Base-by-base conservation (phyloP, 768 basidiomycete species). In the Russula brevipes region DNA sequence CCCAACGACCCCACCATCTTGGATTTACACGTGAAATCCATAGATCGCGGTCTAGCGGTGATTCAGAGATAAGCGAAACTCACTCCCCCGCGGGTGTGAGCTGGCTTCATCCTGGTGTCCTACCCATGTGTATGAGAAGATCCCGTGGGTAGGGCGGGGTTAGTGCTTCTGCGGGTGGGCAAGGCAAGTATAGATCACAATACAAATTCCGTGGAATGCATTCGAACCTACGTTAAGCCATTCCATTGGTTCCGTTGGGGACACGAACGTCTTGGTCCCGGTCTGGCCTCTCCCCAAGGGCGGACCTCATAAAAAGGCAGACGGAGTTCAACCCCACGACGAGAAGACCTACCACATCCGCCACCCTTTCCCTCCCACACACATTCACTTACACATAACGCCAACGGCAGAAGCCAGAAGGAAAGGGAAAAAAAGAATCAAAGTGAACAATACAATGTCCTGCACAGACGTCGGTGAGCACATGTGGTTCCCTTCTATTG, bases 381-480 rank as follows among this genome's bases (percentile, higher is more conserved):
- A 8, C 41, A 14, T 24, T 44, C 11, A 33, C 19, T 24, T 47
- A n/a, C 59, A 16, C 46, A 46, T 41, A 12, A 14, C 14, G 16
- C 10, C 44, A 55, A 44, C 4, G 2, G 1, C 24, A 54, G 14
- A 4, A 12, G 6, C 10, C 19, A 49, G n/a, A 41, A 24, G 14
- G 24, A 24, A 24, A 24, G 24, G 24, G 24, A 24, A 24, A 41
- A 51, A 11, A 33, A 17, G 7, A 31, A 33, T 2, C 38, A 4
- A 24, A 24, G 24, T 24, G 38, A 49, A 11, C 12, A 44, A 14
- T 42, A 38, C 24, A 52, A 61, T 61, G 61, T 61, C 54, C 10
- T 51, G 17, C 35, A n/a, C 41, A 31, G 19, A 56, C n/a, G 54
- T n/a, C 50, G 61, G 61, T 61, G 49, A 55, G 61, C 11, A 14